Evolutionary conservation across 371 early-diverging fungal species (phyloP).

Genomic region (Actinomucor elegans): DNA sequence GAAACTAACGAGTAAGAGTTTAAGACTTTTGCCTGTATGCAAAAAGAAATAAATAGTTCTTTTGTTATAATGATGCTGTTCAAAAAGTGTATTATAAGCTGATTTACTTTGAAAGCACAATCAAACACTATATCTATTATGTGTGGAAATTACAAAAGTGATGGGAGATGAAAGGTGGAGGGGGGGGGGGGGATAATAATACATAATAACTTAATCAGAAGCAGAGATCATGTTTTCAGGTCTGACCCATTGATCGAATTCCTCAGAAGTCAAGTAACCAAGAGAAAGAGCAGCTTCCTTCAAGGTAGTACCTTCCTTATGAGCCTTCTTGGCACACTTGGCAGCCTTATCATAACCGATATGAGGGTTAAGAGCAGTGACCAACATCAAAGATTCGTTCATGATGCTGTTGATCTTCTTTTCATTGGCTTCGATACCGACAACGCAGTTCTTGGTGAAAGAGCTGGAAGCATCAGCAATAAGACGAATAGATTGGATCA

Average conservation of each 20-base stretch:
- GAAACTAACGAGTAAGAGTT: neutral
- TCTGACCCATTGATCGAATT: constrained; percentile 84
- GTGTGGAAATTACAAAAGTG: neutral
- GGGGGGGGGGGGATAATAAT: constrained; percentile 1
- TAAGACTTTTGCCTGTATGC: too few relatives aligned
- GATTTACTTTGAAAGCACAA: too few relatives aligned
- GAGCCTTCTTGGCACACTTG: constrained; percentile 84
- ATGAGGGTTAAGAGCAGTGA: constrained; percentile 85
- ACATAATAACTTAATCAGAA: constrained; percentile 9
- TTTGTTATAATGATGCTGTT: too few relatives aligned
- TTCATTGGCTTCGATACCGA: constrained; percentile 80
- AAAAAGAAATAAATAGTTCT: too few relatives aligned
- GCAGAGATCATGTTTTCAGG: constrained; percentile 79
- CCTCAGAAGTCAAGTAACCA: constrained; percentile 73
- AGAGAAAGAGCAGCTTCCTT: constrained; percentile 80
- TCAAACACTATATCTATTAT: too few relatives aligned
- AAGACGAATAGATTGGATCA: constrained; percentile 78
- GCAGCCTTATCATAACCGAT: constrained; percentile 88
- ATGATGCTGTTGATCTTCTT: constrained; percentile 71
- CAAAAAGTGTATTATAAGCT: too few relatives aligned
- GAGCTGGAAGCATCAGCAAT: constrained; percentile 76
- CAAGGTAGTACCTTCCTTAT: constrained; percentile 79
- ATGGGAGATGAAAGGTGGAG: neutral
- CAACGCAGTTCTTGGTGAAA: constrained; percentile 85
- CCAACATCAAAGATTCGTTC: constrained; percentile 83